Evolutionary conservation across 139 green algal species (phyloP), one percentile per base, ranked within the genome.

Genomic region (Pleodorina starrii): DNA sequence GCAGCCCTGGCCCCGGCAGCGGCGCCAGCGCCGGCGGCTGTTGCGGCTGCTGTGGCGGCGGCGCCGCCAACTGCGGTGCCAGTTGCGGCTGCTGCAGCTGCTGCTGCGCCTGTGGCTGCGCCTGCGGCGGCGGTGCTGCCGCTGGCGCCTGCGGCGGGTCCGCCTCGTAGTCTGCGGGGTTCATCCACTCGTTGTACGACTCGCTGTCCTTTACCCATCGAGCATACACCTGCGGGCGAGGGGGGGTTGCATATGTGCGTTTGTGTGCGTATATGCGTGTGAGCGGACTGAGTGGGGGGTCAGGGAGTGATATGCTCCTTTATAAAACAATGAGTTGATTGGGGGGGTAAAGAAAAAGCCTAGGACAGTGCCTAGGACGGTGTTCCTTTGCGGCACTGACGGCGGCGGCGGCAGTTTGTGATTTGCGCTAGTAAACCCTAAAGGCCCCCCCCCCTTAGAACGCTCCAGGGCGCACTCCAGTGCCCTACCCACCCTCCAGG

Each of bases 171-270:
- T 99, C 97, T 5, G 89, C 89, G 0, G 93, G 93, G 89, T 98
- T 98, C 96, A 98, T 98, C 97, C 97, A 99, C 89, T 99, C 97
- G 87, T 99, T 99, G 94, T 94, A 98, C 91, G 94, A 94, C 50
- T 96, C 94, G 27, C 90, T 95, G 91, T 99, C 97, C 12, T 78
- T 78, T 17, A 99, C 54, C 96, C 96, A 98, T n/a, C 94, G 93
- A 5, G 86, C 43, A 35, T 95, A 94, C 36, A 98, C 94, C 80
- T 95, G 92, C 1, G 16, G 21, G 54, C n/a, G n/a, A n/a, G n/a
- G n/a, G n/a, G n/a, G n/a, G n/a, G n/a, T n/a, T n/a, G n/a, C n/a
- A n/a, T n/a, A n/a, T n/a, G n/a, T n/a, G n/a, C n/a, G n/a, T n/a
- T n/a, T n/a, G n/a, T n/a, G n/a, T n/a, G n/a, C n/a, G n/a, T n/a